Percentiles rank a stretch among this genome's conserved stretches.
Evolutionary conservation across 2,329 filamentous ascomycete genomes (phyloP).

Genomic region (Alternaria ethzedia): DNA sequence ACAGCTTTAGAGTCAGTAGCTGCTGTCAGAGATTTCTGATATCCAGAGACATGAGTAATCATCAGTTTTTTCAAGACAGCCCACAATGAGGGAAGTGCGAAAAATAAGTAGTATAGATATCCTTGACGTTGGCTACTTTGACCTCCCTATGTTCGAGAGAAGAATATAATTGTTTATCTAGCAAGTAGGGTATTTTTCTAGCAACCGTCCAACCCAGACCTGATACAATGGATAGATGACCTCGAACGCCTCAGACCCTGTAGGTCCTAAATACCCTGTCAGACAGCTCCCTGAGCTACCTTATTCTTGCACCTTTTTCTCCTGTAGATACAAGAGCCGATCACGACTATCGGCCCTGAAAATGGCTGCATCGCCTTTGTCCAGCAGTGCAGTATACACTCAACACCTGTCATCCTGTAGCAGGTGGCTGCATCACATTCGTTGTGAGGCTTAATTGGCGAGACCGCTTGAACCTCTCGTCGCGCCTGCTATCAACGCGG

Average conservation of each 20-base stretch:
- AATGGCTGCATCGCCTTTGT: not conserved
- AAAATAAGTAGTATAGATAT: not conserved
- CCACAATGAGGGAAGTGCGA: not conserved
- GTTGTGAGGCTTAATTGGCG: not conserved
- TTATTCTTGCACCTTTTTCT: not conserved
- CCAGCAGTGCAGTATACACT: not conserved
- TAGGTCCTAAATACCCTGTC: conserved; percentile 2
- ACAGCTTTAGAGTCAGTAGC: not conserved
- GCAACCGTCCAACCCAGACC: conserved; percentile 6
- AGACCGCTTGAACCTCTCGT: not conserved
- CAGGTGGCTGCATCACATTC: not conserved
- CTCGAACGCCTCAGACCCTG: conserved; percentile 7
- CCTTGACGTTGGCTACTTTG: not conserved
- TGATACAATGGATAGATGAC: not conserved
- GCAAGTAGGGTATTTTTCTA: conserved; percentile 15
- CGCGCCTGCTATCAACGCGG: conserved; percentile 42
- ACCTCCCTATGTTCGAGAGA: not conserved
- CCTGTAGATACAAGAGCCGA: conserved; percentile 7
- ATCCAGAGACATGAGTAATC: not conserved
- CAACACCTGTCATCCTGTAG: conserved; percentile 1
- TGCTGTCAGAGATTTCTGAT: not conserved
- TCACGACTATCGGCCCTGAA: conserved; percentile 3
- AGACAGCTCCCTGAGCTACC: conserved; percentile 4
- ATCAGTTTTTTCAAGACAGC: not conserved
- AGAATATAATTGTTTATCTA: conserved; percentile 12